Evolutionary conservation across 306 rosid genomes (phyloP), one percentile per base, ranked within the genome.

Genomic region (Lagenaria siceraria): DNA sequence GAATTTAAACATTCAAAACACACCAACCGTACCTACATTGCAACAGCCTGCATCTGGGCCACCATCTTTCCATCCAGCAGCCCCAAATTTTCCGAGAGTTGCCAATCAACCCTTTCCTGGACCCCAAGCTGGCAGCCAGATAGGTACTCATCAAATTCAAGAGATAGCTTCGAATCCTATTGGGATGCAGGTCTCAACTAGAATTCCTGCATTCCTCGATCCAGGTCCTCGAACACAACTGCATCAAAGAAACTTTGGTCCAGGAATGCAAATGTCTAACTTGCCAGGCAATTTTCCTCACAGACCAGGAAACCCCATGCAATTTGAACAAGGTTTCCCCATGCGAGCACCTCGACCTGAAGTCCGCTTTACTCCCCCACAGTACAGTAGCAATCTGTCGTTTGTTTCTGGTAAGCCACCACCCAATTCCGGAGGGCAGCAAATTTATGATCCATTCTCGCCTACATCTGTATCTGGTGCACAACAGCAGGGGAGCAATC

Each of bases 401-500:
- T 69, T 85, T 78, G 79, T 79, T 68, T 79, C 90, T 59, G 83
- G 89, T 55, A 89, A 78, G 85, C 80, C 83, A 8, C 68, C 80
- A 13, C 77, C 87, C 48, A 78, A 75, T 85, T 77, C 89, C 12
- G 88, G 87, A 9, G 99, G 90, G 78, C 96, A 77, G 65, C 90
- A 89, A 85, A 84, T 92, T 77, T 95, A 95, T 78, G 99, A 95
- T 86, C 99, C 97, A n/a, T 95, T 95, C 84, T 86, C 97, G 8
- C 97, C 97, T 31, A 87, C 96, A 31, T 89, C 97, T n/a, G 76
- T 85, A 51, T 71, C 73, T 22, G 24, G 59, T 15, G 83, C 84
- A 75, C 89, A 24, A 82, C 84, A 69, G 66, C 86, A 48, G 71
- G 87, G 80, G 79, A 86, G 78, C 70, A 80, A 88, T 81, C 86